Evolutionary conservation across 805 yeast genomes (phyloP).

Genomic region (Millerozyma miso): DNA sequence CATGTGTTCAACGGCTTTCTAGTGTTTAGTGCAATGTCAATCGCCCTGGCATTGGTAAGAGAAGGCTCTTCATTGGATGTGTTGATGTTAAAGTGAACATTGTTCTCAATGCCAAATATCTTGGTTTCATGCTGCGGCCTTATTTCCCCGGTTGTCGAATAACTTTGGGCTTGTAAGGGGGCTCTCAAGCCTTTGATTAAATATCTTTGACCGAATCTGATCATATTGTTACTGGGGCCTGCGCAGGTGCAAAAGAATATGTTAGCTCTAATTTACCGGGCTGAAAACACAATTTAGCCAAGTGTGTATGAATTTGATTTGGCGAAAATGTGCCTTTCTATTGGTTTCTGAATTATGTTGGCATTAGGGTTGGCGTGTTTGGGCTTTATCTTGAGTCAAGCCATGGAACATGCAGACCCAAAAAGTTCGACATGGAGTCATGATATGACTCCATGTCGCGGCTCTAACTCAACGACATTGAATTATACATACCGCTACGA

Average conservation of each 20-base stretch:
- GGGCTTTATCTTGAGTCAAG: background rate
- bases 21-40: conserved; percentile 12
- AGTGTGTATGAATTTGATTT: too few relatives aligned
- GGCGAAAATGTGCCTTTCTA: background rate
- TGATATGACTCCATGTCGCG: background rate
- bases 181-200: background rate
- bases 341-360: background rate
- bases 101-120: background rate
- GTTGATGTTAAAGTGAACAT: conserved; percentile 7
- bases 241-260: background rate
- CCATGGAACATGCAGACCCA: background rate
- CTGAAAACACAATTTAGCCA: too few relatives aligned
- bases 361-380: background rate
- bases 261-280: too few relatives aligned
- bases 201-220: background rate
- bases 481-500: too few relatives aligned
- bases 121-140: background rate
- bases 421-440: background rate
- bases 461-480: too few relatives aligned
- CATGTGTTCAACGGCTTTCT: conserved; percentile 36
- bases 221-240: background rate
- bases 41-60: conserved; percentile 4
- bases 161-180: background rate
- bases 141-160: background rate
- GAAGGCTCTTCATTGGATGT: background rate